Evolutionary conservation across 768 basidiomycete species (phyloP), one percentile per base, ranked within the genome.

Genomic region (Mycena floridula): DNA sequence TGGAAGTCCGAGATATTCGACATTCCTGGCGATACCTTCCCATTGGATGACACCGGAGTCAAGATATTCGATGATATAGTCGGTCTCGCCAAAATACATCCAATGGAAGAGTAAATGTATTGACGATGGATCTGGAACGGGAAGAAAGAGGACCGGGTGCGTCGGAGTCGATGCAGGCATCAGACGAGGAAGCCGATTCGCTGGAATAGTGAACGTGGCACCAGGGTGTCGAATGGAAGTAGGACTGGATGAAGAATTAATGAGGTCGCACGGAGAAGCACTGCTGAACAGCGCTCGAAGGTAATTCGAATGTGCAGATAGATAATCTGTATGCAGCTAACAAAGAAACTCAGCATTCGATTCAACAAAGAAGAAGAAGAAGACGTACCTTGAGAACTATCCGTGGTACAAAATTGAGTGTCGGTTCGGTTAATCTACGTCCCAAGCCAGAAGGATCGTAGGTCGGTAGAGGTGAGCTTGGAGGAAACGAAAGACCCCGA

Each of bases 21-120:
- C 89, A 60, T 93, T 95, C 48, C 85, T 80, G 16, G 88, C 88
- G 48, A 94, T 69, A 23, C 88, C 89, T 54, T 92, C 86, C 91
- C 90, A 94, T 38, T 78, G 77, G 37, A 90, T 72, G 42, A 70
- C 60, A 16, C 83, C 81, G 16, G 69, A 64, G 48, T 77, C 74
- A 11, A 95, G 76, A 32, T 76, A 81, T 20, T 78, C 70, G 55
- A 85, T 78, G 54, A 95, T 82, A 43, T 70, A 70, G 35, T 66
- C 62, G 11, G 77, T 77, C 49, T 76, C 70, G 24, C 88, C 89
- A 62, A 87, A 90, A 65, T 88, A 88, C 73, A 87, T 80, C 81
- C 82, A 89, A 54, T 87, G 81, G 51, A 87, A 64, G 53, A 90
- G 76, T 21, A 81, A 67, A 25, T 81, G 79, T 60, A 90, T 77